Base-by-base conservation (phyloP, 441 rosid species). In the Croton setiger region DNA sequence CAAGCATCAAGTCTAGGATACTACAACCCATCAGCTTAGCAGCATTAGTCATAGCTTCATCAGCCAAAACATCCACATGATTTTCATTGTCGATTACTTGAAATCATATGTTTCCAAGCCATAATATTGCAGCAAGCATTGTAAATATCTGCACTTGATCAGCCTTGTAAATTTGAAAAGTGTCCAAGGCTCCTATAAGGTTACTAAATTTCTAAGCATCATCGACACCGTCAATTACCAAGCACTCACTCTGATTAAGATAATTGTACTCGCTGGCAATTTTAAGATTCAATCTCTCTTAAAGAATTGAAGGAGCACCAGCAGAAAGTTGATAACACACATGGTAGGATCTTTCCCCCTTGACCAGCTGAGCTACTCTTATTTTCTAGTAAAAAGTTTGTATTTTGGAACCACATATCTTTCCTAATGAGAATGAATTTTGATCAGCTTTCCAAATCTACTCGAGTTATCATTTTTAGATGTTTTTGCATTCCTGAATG, bases 401-500 rank as follows among this genome's bases (percentile, higher is more conserved):
- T 59, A 92, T 83, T 84, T 82, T 85, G 67, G 99, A 92, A 65
- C 99, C 93, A 9, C 88, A 78, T 70, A 91, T 96, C 84, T 92
- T 96, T 80, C 99, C 99, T 59, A 48, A 68, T 35, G 79, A 37
- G 81, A 96, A 78, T 89, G 89, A 78, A 96, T 87, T 83, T 91
- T 97, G 72, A 83, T 84, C 78, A 91, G 81, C 81, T 91, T 96
- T 60, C 99, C 99, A 76, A 96, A 93, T 91, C 99, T 82, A 68
- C 98, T 96, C 21, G 99, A 91, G 79, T 96, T 96, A 64, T 80
- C 79, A 83, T 96, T 96, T 75, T 87, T 87, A 53, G 93, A 90
- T 70, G 98, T 96, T 81, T 90, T 96, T 57, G 98, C 90, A 80
- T 93, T 96, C 73, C 99, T 98, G 79, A 96, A 96, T 79, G 99